These are phyloP conservation scores for Dendrothele bispora DNA, from an alignment of 768 basidiomycete genomes.

Conservation along the genomic window DNA sequence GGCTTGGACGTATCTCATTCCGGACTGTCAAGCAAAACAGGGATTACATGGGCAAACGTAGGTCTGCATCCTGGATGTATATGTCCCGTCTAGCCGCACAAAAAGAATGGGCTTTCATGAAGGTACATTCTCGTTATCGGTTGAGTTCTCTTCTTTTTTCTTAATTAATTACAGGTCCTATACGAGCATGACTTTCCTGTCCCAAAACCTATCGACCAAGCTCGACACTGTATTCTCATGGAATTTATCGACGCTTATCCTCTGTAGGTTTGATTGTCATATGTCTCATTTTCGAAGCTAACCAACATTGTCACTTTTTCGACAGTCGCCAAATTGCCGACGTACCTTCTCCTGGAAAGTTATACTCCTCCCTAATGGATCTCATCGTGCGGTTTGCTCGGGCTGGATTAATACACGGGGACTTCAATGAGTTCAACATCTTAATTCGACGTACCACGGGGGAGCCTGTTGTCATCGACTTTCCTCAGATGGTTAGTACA, in stretches of 20 bases:
- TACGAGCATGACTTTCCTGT: constrained; percentile 93
- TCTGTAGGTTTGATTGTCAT: constrained; percentile 54
- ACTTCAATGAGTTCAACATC: constrained; percentile 99
- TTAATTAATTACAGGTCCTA: constrained; percentile 65
- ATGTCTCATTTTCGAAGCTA: neutral
- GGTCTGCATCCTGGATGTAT: constrained; percentile 99
- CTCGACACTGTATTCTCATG: constrained; percentile 95
- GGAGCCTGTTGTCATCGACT: constrained; percentile 93
- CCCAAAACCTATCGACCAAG: constrained; percentile 91
- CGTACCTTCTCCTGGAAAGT: constrained; percentile 80
- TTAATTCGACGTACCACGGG: constrained; percentile 75
- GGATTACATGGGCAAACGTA: constrained; percentile 94
- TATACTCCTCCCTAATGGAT: constrained; percentile 93
- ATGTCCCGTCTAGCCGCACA: constrained; percentile 95
- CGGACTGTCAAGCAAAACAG: constrained; percentile 95
- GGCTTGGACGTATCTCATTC: constrained; percentile 96
- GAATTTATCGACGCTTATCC: constrained; percentile 94
- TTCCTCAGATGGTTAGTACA: constrained; percentile 99
- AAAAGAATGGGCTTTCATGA: constrained; percentile 99
- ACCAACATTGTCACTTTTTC: constrained; percentile 8
- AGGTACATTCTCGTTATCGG: constrained; percentile 47
- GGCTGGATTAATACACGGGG: constrained; percentile 96
- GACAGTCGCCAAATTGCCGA: constrained; percentile 83
- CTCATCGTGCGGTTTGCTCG: constrained; percentile 92
- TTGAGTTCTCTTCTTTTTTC: neutral